Evolutionary conservation across 148 eudicot species (phyloP), one percentile per base, ranked within the genome.

Genomic region (Chenopodium formosanum): DNA sequence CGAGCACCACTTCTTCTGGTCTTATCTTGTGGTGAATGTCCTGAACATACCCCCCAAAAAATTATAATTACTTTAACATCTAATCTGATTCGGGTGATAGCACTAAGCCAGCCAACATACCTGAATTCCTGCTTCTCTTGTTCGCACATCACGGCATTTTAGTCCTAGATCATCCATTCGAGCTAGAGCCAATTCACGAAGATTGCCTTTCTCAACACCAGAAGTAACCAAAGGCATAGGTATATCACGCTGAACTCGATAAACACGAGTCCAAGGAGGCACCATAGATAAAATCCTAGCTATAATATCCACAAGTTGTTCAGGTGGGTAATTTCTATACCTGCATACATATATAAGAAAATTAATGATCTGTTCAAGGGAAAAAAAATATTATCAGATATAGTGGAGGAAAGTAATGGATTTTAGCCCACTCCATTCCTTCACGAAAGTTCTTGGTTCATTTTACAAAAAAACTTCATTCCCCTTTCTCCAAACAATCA

Each of bases 101-200:
- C 27, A 80, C 47, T 31, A 20, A 83, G 47, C 7, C 40, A 71
- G 63, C 25, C 74, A 75, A 76, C 78, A 79, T 58, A 91, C 99
- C 93, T 96, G 99, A 77, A 96, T 96, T 77, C 99, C 99, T 85
- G 99, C 99, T 90, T 96, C 99, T 82, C 99, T 95, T 53, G 99
- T 96, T 83, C 99, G 90, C 79, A 96, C 99, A 87, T 96, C 99
- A 56, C 99, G 89, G 64, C 99, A 96, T 86, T 96, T 96, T 84
- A 96, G 88, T 74, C 99, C 98, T 56, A 96, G 84, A 80, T 96
- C 99, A 86, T 94, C 97, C 99, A 96, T 96, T 82, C 99, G 88
- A 74, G 99, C 98, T 84, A 96, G 89, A 85, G 99, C 99, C 73
- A 96, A 90, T 83, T 96, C 99, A 25, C 99, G 93, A 71, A 96